These are phyloP conservation scores for Saussurea involucrata DNA, from an alignment of 129 eudicot species.

Conservation along the genomic window DNA sequence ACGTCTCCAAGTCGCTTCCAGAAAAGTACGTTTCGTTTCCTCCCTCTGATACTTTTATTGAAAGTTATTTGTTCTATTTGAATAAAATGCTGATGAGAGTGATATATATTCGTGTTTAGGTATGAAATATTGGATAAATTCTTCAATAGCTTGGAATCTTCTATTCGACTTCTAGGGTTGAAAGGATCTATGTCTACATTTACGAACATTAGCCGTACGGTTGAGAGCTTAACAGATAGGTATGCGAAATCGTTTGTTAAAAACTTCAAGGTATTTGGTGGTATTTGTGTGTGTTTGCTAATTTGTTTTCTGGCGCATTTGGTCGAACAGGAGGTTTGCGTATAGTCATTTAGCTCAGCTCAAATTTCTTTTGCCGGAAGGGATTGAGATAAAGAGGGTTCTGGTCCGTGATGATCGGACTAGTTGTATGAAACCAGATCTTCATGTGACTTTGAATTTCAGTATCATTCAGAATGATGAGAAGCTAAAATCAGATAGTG, in stretches of 20 bases:
- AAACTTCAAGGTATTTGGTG: neutral
- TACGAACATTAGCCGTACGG: constrained; percentile 47
- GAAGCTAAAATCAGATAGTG: constrained; percentile 33
- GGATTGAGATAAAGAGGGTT: constrained; percentile 61
- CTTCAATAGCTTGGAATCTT: constrained; percentile 59
- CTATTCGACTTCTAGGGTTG: constrained; percentile 52
- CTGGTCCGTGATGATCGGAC: constrained; percentile 66
- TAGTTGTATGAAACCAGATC: constrained; percentile 77
- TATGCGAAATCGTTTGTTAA: constrained; percentile 4
- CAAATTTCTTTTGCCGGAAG: constrained; percentile 78
- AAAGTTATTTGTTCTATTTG: neutral
- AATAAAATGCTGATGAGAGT: neutral
- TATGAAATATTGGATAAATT: constrained; percentile 58
- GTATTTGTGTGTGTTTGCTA: neutral
- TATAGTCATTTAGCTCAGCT: constrained; percentile 71
- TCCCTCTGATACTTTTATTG: neutral
- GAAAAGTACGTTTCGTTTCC: constrained; percentile 45
- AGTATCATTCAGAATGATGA: constrained; percentile 32
- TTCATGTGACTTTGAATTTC: constrained; percentile 41
- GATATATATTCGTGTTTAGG: constrained; percentile 33
- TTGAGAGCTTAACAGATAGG: constrained; percentile 76
- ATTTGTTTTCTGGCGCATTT: neutral
- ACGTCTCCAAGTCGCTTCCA: constrained; percentile 27
- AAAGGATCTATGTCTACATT: constrained; percentile 53
- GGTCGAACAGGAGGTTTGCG: constrained; percentile 61